Conservation (phyloP, 495 filamentous ascomycete genomes). For the Aspergillus olivimuriae region DNA sequence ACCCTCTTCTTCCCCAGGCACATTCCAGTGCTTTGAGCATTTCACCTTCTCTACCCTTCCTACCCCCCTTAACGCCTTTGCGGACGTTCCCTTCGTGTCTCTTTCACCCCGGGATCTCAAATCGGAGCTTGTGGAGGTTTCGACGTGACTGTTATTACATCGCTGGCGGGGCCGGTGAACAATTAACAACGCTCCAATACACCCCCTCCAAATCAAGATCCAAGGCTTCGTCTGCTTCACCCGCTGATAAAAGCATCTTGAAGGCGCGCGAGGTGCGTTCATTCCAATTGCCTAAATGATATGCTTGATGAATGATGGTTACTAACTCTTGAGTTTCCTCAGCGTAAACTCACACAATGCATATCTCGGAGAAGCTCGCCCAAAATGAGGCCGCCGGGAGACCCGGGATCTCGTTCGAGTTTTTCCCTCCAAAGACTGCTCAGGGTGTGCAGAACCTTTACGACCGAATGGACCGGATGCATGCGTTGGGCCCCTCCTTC, state of each 20-base stretch:
- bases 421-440: constrained; percentile 99
- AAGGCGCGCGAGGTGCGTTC: no score
- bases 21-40: constrained; percentile 1
- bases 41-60: constrained; percentile 6
- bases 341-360: constrained; percentile 44
- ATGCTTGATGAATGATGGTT: not conserved
- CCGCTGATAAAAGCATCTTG: no score
- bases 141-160: no score
- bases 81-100: not conserved
- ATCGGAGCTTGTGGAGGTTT: no score
- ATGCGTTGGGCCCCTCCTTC: constrained; percentile 84
- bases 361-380: constrained; percentile 88
- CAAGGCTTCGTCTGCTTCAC: no score
- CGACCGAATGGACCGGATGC: constrained; percentile 99
- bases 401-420: constrained; percentile 96
- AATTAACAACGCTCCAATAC: no score
- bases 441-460: constrained; percentile 98
- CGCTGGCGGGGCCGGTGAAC: constrained; percentile 5
- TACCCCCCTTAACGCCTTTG: not conserved
- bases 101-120: not conserved
- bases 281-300: no score
- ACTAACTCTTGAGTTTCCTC: not conserved
- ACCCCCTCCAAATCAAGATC: no score
- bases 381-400: constrained; percentile 68
- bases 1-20: constrained; percentile 6